These are phyloP conservation scores for Vanrija pseudolonga DNA, from an alignment of 1,284 basidiomycete species.

Conservation along the genomic window DNA sequence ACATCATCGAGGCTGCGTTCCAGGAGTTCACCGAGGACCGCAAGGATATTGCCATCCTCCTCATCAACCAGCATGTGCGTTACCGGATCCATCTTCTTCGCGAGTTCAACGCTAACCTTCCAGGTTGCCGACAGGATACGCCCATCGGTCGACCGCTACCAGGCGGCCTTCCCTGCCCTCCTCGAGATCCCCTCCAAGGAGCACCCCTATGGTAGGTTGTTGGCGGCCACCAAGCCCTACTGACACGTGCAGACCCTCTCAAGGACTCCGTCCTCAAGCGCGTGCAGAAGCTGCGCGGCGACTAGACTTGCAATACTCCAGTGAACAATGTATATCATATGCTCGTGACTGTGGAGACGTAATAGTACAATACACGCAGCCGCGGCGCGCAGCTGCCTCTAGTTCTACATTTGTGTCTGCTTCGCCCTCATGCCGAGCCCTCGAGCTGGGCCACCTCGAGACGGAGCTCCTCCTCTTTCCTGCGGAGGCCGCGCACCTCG, in stretches of 20 bases:
- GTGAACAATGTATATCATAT: conserved; percentile 25
- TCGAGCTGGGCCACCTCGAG: conserved; percentile 39
- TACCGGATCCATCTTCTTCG: neutral
- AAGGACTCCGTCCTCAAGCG: conserved; percentile 97
- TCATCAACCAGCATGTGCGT: conserved; percentile 94
- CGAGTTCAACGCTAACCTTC: conserved; percentile 1
- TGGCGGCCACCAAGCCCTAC: neutral
- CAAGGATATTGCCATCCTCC: conserved; percentile 86
- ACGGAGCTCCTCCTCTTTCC: conserved; percentile 36
- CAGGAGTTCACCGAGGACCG: conserved; percentile 81
- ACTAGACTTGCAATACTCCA: conserved; percentile 47
- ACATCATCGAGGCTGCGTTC: conserved; percentile 82
- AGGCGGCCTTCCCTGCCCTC: conserved; percentile 91
- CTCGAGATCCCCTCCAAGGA: conserved; percentile 80
- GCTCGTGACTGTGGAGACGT: conserved; percentile 4
- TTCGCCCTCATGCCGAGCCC: conserved; percentile 3
- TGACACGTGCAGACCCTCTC: conserved; percentile 67
- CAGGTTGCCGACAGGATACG: conserved; percentile 96
- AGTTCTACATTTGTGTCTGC: neutral
- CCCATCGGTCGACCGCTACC: conserved; percentile 90
- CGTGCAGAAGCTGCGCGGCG: conserved; percentile 93
- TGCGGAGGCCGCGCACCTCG: conserved; percentile 39
- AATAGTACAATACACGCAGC: conserved; percentile 1
- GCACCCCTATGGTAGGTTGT: conserved; percentile 75
- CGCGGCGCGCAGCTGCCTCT: neutral